A percentile compares a stretch with the other conserved stretches of the same genome.
Conservation (phyloP, 2,329 filamentous ascomycete species). For the Fusarium ambrosium region DNA sequence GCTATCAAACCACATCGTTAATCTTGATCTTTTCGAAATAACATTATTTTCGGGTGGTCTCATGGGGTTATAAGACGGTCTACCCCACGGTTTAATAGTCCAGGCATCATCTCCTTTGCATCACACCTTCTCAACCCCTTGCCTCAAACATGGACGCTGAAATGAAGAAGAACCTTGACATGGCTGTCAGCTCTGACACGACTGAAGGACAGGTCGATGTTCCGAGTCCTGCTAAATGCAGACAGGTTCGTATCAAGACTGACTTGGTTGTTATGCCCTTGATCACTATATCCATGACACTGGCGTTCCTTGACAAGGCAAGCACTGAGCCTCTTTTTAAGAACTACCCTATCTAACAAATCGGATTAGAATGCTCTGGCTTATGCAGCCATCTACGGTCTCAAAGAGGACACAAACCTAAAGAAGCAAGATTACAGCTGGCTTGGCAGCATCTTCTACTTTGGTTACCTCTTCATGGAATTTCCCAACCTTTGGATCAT, state of each 20-base stretch:
- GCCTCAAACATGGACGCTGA: neutral
- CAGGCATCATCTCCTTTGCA: neutral
- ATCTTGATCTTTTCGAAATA: neutral
- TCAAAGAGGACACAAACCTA: constrained; percentile 35
- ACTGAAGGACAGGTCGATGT: neutral
- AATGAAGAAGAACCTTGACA: neutral
- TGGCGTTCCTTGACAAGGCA: neutral
- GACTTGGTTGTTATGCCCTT: neutral
- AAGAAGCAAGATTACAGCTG: constrained; percentile 70
- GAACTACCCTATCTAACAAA: neutral
- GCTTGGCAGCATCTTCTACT: constrained; percentile 62
- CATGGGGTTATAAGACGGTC: neutral
- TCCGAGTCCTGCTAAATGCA: neutral
- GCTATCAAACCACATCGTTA: neutral
- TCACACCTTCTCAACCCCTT: neutral
- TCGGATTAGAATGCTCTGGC: neutral
- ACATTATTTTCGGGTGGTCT: neutral
- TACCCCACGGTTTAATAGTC: neutral
- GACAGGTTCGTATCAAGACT: neutral
- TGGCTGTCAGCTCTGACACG: neutral
- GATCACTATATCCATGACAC: neutral
- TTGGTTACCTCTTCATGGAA: constrained; percentile 62
- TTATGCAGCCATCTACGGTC: constrained; percentile 22
- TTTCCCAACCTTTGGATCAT: constrained; percentile 55
- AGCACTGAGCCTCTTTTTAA: neutral